Base-by-base conservation (phyloP, 345 rosid species). In the Eucalyptus pauciflora region DNA sequence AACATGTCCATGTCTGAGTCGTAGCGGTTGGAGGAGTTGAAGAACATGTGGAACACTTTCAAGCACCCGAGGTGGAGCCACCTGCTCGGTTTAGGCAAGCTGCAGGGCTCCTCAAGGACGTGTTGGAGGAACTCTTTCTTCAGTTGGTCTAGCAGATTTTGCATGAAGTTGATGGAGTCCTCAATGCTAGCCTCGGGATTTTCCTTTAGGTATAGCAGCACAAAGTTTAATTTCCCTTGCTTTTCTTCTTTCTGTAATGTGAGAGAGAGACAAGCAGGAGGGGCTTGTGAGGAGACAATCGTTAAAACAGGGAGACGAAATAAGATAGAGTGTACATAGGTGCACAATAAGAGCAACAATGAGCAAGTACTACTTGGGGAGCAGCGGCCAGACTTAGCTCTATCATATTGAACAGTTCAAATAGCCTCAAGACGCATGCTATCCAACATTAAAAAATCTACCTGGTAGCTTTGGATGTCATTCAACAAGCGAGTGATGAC, bases 401-500 rank as follows among this genome's bases (percentile, higher is more conserved):
- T 58, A 58, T 24, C 64, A 58, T 58, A 58, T 58, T 58, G n/a
- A 56, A 56, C 6, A 56, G 62, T 58, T 58, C 64, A 10, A 58
- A 58, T 24, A 25, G 64, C 64, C n/a, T 58, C 64, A 58, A 58
- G 64, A 58, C n/a, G n/a, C 11, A 58, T 25, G n/a, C 64, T 58
- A 58, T 58, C 7, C 6, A 10, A 58, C 64, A 58, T 24, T 58
- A 58, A 54, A 5, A 50, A 60, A 2, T 64, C 17, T 79, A 88
- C 89, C 89, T 17, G 13, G 71, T 88, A 88, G 60, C 86, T 79
- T 79, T 80, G 89, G 48, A 79, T 79, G 43, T 88, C 89, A 86
- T 96, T 96, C 87, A 94, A 86, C 89, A 96, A 92, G 50, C 97
- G 94, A 86, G 94, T 15, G n/a, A 93, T 85, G 46, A 92, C 45